Conservation (phyloP, 1,139 yeast genomes). For the Diutina ranongensis region DNA sequence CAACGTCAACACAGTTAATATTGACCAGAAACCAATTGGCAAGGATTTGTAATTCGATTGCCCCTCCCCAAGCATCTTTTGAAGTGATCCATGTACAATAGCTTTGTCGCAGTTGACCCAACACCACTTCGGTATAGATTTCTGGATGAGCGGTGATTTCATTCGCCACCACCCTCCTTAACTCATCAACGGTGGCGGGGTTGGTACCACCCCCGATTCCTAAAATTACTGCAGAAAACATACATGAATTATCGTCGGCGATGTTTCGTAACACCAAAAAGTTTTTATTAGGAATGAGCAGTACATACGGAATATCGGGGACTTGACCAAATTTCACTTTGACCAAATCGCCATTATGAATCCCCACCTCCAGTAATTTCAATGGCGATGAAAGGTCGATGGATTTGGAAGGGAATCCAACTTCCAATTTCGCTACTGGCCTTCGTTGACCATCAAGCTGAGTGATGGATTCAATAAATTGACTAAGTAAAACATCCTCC, state of each 20-base stretch:
- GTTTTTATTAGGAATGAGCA: conserved; percentile 12
- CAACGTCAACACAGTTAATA: conserved; percentile 58
- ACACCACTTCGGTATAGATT: conserved; percentile 42
- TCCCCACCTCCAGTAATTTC: conserved; percentile 27
- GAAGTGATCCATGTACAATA: conserved; percentile 54
- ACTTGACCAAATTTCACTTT: conserved; percentile 7
- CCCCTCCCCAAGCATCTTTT: conserved; percentile 77
- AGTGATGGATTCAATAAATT: not conserved
- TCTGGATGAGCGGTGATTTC: conserved; percentile 33
- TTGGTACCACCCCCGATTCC: conserved; percentile 27
- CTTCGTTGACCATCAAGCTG: conserved; percentile 5
- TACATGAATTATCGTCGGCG: conserved; percentile 73
- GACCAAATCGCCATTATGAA: conserved; percentile 49
- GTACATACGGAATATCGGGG: conserved; percentile 19
- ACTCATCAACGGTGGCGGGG: conserved; percentile 22
- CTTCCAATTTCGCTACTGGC: conserved; percentile 20
- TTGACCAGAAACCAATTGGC: conserved; percentile 42
- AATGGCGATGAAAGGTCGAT: conserved; percentile 17
- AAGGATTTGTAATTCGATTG: conserved; percentile 62
- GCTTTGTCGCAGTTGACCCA: conserved; percentile 39
- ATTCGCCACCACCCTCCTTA: conserved; percentile 36
- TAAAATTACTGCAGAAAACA: conserved; percentile 59
- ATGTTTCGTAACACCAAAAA: conserved; percentile 44
- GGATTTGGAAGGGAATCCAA: conserved; percentile 52
- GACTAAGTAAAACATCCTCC: not conserved